Evolutionary conservation across 2,329 filamentous ascomycete genomes (phyloP).

Genomic region (Purpureocillium takamizusanense): DNA sequence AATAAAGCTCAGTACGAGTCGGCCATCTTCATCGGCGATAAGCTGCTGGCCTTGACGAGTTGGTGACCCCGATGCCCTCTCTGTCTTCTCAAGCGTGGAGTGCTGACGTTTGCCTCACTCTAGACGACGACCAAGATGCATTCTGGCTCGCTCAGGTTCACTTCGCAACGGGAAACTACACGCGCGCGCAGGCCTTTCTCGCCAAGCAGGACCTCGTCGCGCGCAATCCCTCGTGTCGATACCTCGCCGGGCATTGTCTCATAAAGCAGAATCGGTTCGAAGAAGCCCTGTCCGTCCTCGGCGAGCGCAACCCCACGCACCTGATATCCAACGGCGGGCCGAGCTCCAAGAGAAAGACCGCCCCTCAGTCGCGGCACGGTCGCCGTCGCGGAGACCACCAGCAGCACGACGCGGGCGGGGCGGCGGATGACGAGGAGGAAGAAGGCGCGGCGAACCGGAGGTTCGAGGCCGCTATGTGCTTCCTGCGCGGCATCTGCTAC

Average conservation of each 20-base stretch:
- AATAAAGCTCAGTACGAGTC: conserved; percentile 96
- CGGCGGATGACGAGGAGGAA: conserved; percentile 30
- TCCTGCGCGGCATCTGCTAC: conserved; percentile 84
- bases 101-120: background rate
- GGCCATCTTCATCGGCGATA: conserved; percentile 95
- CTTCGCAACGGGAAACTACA: conserved; percentile 92
- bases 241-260: conserved; percentile 87
- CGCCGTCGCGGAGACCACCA: conserved; percentile 16
- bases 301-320: conserved; percentile 89
- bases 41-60: conserved; percentile 91
- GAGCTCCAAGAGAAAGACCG: conserved; percentile 27
- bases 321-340: conserved; percentile 53
- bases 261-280: conserved; percentile 88
- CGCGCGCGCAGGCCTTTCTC: conserved; percentile 79
- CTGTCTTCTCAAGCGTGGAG: background rate
- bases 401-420: no score
- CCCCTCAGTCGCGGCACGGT: conserved; percentile 20
- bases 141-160: conserved; percentile 98
- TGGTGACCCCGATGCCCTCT: conserved; percentile 20
- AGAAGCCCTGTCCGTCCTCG: conserved; percentile 76
- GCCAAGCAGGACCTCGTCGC: conserved; percentile 73
- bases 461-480: conserved; percentile 97
- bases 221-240: conserved; percentile 79
- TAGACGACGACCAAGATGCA: conserved; percentile 87
- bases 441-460: conserved; percentile 69